Conservation (phyloP, 345 rosid genomes). For the Hibiscus mutabilis region DNA sequence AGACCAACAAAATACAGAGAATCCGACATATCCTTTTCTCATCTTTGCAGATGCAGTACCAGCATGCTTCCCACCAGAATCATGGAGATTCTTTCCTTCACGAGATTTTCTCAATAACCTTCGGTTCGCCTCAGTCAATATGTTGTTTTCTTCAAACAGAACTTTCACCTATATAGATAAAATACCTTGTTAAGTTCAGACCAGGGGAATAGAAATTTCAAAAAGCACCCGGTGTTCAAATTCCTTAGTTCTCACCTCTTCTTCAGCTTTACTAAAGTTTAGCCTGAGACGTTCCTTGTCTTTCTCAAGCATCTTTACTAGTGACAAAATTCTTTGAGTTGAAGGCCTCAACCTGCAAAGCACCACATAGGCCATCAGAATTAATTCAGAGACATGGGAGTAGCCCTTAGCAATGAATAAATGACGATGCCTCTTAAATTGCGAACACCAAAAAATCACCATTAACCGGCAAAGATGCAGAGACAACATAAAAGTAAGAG, state of each 20-base stretch:
- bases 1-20: not conserved
- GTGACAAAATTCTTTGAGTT: slow-evolving; percentile 35
- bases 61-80: slow-evolving; percentile 43
- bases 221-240: not conserved
- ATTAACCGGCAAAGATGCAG: not conserved
- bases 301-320: slow-evolving; percentile 23
- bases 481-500: not conserved
- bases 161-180: slow-evolving; percentile 32
- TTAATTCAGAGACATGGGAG: not conserved
- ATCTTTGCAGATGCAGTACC: slow-evolving; percentile 50
- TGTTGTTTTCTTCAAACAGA: slow-evolving; percentile 42
- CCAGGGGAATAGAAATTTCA: not conserved
- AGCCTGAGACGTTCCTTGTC: slow-evolving; percentile 45
- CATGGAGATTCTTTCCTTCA: slow-evolving; percentile 27
- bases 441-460: not conserved
- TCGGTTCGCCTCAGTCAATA: slow-evolving; percentile 40
- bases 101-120: slow-evolving; percentile 33
- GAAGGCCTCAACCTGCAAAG: slow-evolving; percentile 45
- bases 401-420: not conserved
- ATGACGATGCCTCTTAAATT: not conserved
- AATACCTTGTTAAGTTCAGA: not conserved
- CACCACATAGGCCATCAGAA: not conserved
- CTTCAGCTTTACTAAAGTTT: slow-evolving; percentile 60
- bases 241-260: slow-evolving; percentile 39
- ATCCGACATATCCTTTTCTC: slow-evolving; percentile 5